phyloP scores from a whole-genome alignment of 2,329 filamentous ascomycete species.

The Atkinsonella texensis region DNA sequence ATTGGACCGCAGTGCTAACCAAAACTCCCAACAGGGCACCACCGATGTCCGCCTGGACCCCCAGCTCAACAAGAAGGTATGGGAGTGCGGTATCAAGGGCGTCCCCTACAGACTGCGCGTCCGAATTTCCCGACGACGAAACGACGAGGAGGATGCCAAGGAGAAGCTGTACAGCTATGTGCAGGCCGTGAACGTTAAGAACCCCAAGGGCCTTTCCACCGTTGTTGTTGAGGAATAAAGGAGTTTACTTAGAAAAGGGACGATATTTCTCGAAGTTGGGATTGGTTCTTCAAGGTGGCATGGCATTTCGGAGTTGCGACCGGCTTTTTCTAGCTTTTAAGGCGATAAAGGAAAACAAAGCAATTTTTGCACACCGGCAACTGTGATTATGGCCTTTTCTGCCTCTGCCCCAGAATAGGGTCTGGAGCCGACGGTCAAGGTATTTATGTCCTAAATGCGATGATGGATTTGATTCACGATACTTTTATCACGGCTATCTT shows the following conservation, averaged over 20 bases:
- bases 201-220: slow-evolving; percentile 94
- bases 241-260: slow-evolving; percentile 11
- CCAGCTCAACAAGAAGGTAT: slow-evolving; percentile 99
- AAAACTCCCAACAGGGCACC: slow-evolving; percentile 57
- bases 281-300: slow-evolving; percentile 30
- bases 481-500: neutral
- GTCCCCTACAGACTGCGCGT: slow-evolving; percentile 94
- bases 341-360: slow-evolving; percentile 23
- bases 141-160: slow-evolving; percentile 99
- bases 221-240: slow-evolving; percentile 68
- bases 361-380: slow-evolving; percentile 8
- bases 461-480: slow-evolving; percentile 2
- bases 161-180: slow-evolving; percentile 99
- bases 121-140: slow-evolving; percentile 98
- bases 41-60: slow-evolving; percentile 95
- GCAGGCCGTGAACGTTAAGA: slow-evolving; percentile 99
- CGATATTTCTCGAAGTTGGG: slow-evolving; percentile 22
- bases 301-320: slow-evolving; percentile 35
- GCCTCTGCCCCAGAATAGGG: neutral
- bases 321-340: slow-evolving; percentile 32
- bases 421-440: slow-evolving; percentile 1
- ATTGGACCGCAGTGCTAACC: slow-evolving; percentile 10
- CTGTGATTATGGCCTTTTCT: slow-evolving; percentile 21
- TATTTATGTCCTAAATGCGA: slow-evolving; percentile 5
- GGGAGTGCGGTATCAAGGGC: slow-evolving; percentile 98